These are phyloP conservation scores for Parathielavia appendiculata DNA, from an alignment of 495 filamentous ascomycete species.

Conservation along the genomic window DNA sequence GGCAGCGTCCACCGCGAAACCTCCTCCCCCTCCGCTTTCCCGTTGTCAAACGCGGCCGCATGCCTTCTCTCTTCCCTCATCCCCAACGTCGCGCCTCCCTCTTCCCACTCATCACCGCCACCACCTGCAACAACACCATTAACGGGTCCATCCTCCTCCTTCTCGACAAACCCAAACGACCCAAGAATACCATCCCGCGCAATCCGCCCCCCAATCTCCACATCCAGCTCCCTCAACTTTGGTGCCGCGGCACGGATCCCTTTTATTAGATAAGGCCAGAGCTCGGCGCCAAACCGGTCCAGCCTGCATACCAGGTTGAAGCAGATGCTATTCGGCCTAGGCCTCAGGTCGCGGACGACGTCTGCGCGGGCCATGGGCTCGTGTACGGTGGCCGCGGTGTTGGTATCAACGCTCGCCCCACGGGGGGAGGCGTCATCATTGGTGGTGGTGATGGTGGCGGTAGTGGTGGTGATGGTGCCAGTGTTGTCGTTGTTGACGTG, in stretches of 20 bases:
- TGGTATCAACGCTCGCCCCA: too few relatives aligned
- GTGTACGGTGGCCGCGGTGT: not conserved
- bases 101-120: too few relatives aligned
- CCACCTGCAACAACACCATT: too few relatives aligned
- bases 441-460: too few relatives aligned
- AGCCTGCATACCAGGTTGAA: not conserved
- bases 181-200: not conserved
- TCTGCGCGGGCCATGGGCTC: too few relatives aligned
- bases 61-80: too few relatives aligned
- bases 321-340: not conserved
- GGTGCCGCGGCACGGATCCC: slow-evolving; percentile 3
- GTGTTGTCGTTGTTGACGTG: not conserved
- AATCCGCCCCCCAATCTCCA: slow-evolving; percentile 15
- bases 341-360: not conserved
- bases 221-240: slow-evolving; percentile 16
- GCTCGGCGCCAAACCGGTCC: slow-evolving; percentile 13
- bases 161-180: not conserved
- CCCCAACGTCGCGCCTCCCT: too few relatives aligned
- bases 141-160: too few relatives aligned
- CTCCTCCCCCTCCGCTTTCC: not conserved
- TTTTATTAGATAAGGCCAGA: slow-evolving; percentile 13
- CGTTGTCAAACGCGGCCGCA: not conserved
- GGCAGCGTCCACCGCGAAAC: slow-evolving; percentile 13
- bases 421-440: not conserved
- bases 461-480: not conserved